Conservation (phyloP, 2,329 filamentous ascomycete species). For the Apiospora arundinis region DNA sequence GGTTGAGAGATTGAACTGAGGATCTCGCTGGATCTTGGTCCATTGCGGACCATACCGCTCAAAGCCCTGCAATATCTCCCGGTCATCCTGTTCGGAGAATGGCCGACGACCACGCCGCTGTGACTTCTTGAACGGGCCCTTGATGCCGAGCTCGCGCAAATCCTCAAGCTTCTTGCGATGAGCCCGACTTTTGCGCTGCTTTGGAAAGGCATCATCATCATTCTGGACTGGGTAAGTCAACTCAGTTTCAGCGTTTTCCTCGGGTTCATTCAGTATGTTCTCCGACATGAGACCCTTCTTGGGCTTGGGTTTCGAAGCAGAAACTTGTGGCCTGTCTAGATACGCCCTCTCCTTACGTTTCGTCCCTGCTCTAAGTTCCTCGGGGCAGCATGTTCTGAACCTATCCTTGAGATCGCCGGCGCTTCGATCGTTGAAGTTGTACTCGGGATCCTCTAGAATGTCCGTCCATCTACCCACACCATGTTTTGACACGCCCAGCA, state of each 20-base stretch:
- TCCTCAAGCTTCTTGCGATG: constrained; percentile 64
- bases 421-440: constrained; percentile 65
- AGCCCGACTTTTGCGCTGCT: constrained; percentile 57
- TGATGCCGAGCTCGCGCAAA: constrained; percentile 63
- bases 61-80: constrained; percentile 66
- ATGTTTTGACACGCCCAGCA: constrained; percentile 66
- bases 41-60: constrained; percentile 66
- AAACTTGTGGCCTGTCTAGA: constrained; percentile 33
- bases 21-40: constrained; percentile 69
- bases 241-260: constrained; percentile 43
- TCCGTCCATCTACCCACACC: constrained; percentile 71
- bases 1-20: constrained; percentile 61
- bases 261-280: constrained; percentile 59
- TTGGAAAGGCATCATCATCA: constrained; percentile 43
- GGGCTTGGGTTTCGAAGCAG: constrained; percentile 41
- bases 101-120: constrained; percentile 64
- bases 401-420: constrained; percentile 70
- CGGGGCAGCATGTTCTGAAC: constrained; percentile 70
- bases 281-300: constrained; percentile 60
- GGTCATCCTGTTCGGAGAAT: constrained; percentile 68
- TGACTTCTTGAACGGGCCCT: constrained; percentile 67
- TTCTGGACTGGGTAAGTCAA: constrained; percentile 34
- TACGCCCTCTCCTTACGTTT: constrained; percentile 33
- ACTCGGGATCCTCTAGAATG: constrained; percentile 66
- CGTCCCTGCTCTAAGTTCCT: constrained; percentile 58